Evolutionary conservation across 164 flowering plant genomes (phyloP), one percentile per base, ranked within the genome.

Genomic region (Kalanchoe fedtschenkoi): DNA sequence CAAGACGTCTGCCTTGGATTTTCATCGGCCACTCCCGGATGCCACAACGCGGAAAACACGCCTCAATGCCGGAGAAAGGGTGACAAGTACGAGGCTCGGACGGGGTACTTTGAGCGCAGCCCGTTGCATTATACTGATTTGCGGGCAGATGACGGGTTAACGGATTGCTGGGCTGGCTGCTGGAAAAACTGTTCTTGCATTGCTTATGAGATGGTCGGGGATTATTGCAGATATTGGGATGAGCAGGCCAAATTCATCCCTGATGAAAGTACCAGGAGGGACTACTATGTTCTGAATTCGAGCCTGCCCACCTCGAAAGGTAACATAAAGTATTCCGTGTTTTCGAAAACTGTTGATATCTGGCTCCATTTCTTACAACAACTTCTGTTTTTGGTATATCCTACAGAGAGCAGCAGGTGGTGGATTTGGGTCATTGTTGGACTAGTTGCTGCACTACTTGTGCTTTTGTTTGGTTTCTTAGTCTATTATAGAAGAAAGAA

Each of bases 161-260:
- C 53, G 6, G 73, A 73, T 37, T 73, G 76, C 37, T 29, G 24
- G 35, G 57, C 5, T 5, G 64, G 37, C 29, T 73, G 76, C 55
- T 29, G 34, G 56, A 57, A 34, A 3, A 34, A 66, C 29, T 73
- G 76, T 43, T 69, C 72, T 5, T 73, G 76, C 30, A 30, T 39
- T 51, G 73, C 73, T 24, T 73, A 17, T 67, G 58, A 65, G 4
- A 38, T 70, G 17, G 7, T 5, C 6, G 16, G 28, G 34, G 17
- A 51, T 37, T 59, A 22, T 71, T 70, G 43, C 53, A 35, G 29
- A 58, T 71, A 34, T 71, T 41, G 67, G 17, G 60, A 56, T 56
- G 33, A 3, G 17, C 17, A 5, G 24, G 6, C 33, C 59, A 56
- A 29, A 34, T 33, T 29, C 34, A 15, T 29, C 6, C 33, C 34